Conservation (phyloP, 768 basidiomycete genomes). For the Tylopilus balloui region DNA sequence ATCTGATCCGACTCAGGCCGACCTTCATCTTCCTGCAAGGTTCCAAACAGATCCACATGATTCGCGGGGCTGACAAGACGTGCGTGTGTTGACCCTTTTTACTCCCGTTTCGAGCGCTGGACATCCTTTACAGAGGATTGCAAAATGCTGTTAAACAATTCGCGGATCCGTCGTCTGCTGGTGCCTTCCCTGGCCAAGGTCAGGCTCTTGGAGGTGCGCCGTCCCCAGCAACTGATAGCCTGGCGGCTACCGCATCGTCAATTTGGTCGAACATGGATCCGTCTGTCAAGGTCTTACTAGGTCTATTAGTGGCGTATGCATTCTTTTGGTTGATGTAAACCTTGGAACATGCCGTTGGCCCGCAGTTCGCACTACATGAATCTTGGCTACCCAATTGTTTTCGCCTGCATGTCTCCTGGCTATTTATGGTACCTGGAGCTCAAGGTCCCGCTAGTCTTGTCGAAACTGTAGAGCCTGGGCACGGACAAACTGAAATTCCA, state of each 20-base stretch:
- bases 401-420: not conserved
- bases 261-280: conserved; percentile 53
- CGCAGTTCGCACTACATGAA: not conserved
- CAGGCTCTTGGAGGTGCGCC: conserved; percentile 60
- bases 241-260: conserved; percentile 33
- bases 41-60: conserved; percentile 58
- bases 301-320: conserved; percentile 58
- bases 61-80: conserved; percentile 68
- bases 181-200: conserved; percentile 67
- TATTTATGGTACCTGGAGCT: not conserved
- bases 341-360: not conserved
- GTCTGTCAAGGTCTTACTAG: conserved; percentile 62
- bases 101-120: conserved; percentile 2
- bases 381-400: not conserved
- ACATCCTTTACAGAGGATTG: conserved; percentile 44
- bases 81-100: conserved; percentile 36
- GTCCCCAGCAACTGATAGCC: conserved; percentile 34
- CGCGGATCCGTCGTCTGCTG: conserved; percentile 35
- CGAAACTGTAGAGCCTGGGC: not conserved
- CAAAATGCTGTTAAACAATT: conserved; percentile 56
- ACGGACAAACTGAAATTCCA: not conserved
- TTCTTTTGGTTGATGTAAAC: conserved; percentile 44
- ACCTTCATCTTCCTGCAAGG: conserved; percentile 79
- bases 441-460: not conserved
- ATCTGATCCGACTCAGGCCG: conserved; percentile 48